These are phyloP conservation scores for Suillus fuscotomentosus DNA, from an alignment of 768 basidiomycete species.

Conservation along the genomic window DNA sequence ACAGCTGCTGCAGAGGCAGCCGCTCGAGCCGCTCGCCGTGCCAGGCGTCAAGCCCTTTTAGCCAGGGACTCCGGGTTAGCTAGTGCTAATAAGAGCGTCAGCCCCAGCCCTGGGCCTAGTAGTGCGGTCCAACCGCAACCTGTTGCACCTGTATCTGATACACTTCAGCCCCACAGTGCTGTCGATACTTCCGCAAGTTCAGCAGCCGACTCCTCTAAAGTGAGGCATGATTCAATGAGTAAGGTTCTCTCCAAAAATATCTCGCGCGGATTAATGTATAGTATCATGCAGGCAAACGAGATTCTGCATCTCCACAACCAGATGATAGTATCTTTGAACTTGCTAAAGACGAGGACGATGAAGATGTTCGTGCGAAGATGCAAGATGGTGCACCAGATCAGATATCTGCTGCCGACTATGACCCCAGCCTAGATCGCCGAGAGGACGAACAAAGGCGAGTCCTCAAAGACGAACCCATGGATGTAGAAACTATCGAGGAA, in stretches of 20 bases:
- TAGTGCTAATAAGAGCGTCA: slow-evolving; percentile 42
- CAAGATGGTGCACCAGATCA: slow-evolving; percentile 58
- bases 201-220: slow-evolving; percentile 10
- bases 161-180: slow-evolving; percentile 51
- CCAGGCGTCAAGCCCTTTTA: slow-evolving; percentile 71
- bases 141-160: slow-evolving; percentile 61
- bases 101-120: slow-evolving; percentile 61
- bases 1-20: slow-evolving; percentile 52
- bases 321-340: slow-evolving; percentile 61
- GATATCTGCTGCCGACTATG: slow-evolving; percentile 91
- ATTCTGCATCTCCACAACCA: slow-evolving; percentile 59
- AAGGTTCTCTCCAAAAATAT: slow-evolving; percentile 1
- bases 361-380: slow-evolving; percentile 43
- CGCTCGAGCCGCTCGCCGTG: slow-evolving; percentile 64
- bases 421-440: slow-evolving; percentile 77
- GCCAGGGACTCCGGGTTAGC: slow-evolving; percentile 65
- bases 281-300: slow-evolving; percentile 40
- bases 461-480: slow-evolving; percentile 35
- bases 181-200: slow-evolving; percentile 31
- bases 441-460: slow-evolving; percentile 80
- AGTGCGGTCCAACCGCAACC: slow-evolving; percentile 72
- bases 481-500: slow-evolving; percentile 42
- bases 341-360: slow-evolving; percentile 61
- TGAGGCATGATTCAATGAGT: slow-evolving; percentile 24
- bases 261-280: slow-evolving; percentile 4